Percentiles rank a stretch among this genome's conserved stretches.
Conservation (phyloP, 139 green algal genomes). For the Axilococcus clingmanii region DNA sequence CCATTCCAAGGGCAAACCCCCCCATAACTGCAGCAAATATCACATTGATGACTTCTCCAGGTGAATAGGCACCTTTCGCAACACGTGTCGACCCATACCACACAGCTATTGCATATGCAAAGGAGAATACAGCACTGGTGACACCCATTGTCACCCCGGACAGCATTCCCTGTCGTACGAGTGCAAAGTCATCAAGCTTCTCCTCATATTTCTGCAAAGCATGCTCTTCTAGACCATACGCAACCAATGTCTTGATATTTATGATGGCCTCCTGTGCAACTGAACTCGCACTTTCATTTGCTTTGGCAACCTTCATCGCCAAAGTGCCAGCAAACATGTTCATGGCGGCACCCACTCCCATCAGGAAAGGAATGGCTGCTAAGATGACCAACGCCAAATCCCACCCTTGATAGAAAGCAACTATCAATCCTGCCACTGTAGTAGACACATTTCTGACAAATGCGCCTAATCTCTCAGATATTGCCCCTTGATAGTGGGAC, state of each 20-base stretch:
- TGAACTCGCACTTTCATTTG: not conserved
- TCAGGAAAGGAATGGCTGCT: not conserved
- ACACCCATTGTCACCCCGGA: not conserved
- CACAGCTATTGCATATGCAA: slow-evolving; percentile 1
- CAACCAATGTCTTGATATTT: not conserved
- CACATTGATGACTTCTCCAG: not conserved
- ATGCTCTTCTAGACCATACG: not conserved
- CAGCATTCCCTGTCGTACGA: not conserved
- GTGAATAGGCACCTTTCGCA: not conserved
- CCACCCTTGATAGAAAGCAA: slow-evolving; percentile 1
- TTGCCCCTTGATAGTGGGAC: not conserved
- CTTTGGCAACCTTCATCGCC: not conserved
- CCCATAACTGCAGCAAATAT: slow-evolving; percentile 3
- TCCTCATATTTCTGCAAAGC: not conserved
- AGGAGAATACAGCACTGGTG: not conserved
- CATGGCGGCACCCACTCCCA: not conserved
- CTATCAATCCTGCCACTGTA: not conserved
- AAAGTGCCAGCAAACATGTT: not conserved
- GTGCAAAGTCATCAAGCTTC: not conserved
- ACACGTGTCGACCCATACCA: not conserved
- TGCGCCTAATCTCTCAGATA: not conserved
- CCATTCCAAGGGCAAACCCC: not conserved
- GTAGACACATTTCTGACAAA: not conserved
- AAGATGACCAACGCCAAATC: slow-evolving; percentile 5
- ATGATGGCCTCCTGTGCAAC: not conserved